These are phyloP conservation scores for Euphrasia arctica DNA, from an alignment of 305 asterid genomes.

Conservation along the genomic window DNA sequence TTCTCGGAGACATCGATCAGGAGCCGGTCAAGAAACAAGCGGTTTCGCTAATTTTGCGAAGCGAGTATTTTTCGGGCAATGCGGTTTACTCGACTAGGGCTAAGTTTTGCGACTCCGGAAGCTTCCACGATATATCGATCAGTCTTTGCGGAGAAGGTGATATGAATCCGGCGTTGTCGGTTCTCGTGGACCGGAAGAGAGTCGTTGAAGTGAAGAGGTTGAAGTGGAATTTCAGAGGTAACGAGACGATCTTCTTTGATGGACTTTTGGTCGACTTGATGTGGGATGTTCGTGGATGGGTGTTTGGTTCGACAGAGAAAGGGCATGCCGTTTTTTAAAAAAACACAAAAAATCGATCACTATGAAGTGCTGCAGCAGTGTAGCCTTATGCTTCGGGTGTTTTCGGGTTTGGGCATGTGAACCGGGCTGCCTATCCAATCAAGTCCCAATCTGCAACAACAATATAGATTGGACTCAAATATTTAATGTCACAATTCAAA, in stretches of 20 bases:
- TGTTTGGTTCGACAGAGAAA: conserved; percentile 35
- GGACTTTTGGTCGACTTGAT: conserved; percentile 74
- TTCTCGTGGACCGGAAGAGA: conserved; percentile 57
- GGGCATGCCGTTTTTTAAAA: conserved; percentile 46
- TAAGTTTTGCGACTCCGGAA: conserved; percentile 50
- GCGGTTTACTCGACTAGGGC: conserved; percentile 54
- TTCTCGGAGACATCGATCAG: conserved; percentile 54
- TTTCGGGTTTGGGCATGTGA: neutral
- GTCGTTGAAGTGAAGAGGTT: conserved; percentile 71
- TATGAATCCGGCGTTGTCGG: conserved; percentile 31
- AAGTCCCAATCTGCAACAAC: neutral
- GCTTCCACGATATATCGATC: conserved; percentile 52
- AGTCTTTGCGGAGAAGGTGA: conserved; percentile 35
- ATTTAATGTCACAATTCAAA: neutral
- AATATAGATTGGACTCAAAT: too few species aligned
- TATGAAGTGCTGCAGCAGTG: neutral
- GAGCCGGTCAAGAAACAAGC: conserved; percentile 23
- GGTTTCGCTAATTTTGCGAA: conserved; percentile 45
- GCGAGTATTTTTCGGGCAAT: conserved; percentile 50
- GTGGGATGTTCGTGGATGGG: conserved; percentile 92
- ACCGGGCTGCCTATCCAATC: conserved; percentile 3
- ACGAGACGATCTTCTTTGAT: conserved; percentile 72
- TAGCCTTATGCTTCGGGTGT: neutral
- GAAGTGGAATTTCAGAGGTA: conserved; percentile 87
- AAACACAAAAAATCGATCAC: neutral